phyloP scores from a whole-genome alignment of 2,329 filamentous ascomycete species.

The Leptodontidium sp. region DNA sequence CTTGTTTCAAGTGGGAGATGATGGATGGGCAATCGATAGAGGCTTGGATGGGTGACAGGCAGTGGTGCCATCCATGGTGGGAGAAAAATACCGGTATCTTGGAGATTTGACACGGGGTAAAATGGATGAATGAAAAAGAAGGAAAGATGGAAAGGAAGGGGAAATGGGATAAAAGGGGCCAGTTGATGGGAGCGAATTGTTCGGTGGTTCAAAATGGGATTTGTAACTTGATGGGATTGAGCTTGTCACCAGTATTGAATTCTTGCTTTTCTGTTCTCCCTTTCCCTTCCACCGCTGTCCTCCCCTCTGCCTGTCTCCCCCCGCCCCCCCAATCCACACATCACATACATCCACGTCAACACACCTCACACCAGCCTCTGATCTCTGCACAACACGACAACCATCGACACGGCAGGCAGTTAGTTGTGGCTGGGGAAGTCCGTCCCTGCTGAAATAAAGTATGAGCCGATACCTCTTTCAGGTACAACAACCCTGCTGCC shows the following conservation, averaged over 20 bases:
- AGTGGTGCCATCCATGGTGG: too few relatives aligned
- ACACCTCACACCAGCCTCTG: not conserved
- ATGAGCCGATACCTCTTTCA: conserved; percentile 4
- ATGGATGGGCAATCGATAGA: conserved; percentile 6
- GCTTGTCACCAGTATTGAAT: not conserved
- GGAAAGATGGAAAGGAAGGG: not conserved
- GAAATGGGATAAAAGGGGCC: not conserved
- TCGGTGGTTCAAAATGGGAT: not conserved
- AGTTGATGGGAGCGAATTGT: not conserved
- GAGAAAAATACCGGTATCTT: conserved; percentile 10
- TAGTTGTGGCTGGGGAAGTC: conserved; percentile 10
- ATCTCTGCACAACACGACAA: not conserved
- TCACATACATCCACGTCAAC: not conserved
- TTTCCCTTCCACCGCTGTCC: too few relatives aligned
- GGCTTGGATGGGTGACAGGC: not conserved
- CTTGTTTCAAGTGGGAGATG: conserved; percentile 10
- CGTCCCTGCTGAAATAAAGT: conserved; percentile 14
- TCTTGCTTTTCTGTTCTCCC: too few relatives aligned
- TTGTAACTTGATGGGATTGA: not conserved
- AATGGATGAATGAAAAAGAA: not conserved
- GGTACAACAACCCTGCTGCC: conserved; percentile 4
- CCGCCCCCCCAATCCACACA: not conserved
- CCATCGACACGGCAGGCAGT: not conserved
- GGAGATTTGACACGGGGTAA: conserved; percentile 5
- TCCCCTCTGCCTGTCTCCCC: too few relatives aligned